Conservation (phyloP, 1,139 yeast species). For the Blastobotrys illinoisensis region DNA sequence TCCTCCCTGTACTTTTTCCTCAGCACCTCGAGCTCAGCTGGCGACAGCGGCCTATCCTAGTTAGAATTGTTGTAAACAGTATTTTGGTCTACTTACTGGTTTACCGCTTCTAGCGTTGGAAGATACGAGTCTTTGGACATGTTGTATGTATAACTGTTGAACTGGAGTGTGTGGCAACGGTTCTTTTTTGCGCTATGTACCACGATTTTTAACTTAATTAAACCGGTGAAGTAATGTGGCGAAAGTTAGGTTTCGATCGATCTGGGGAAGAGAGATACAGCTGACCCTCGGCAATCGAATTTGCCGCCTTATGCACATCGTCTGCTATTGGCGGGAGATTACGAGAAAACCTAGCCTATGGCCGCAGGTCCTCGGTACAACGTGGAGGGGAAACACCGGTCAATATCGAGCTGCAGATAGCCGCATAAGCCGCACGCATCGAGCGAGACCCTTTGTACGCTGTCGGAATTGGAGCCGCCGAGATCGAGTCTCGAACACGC, state of each 20-base stretch:
- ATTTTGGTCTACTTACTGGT: not conserved
- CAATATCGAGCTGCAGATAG: not conserved
- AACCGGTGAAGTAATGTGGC: not conserved
- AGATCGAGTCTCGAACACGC: not conserved
- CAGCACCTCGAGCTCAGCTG: conserved; percentile 68
- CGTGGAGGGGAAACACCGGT: too few relatives aligned
- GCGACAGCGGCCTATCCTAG: conserved; percentile 52
- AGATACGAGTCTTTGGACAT: not conserved
- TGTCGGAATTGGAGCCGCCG: not conserved
- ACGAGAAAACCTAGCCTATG: too few relatives aligned
- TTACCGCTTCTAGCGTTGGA: not conserved
- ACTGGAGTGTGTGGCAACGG: not conserved
- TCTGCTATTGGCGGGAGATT: too few relatives aligned
- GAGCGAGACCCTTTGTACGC: not conserved
- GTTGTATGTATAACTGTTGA: not conserved
- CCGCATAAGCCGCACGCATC: not conserved
- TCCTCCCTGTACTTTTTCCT: conserved; percentile 77
- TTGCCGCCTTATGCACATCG: too few relatives aligned
- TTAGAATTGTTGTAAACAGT: not conserved
- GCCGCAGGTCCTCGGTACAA: too few relatives aligned
- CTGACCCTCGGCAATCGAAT: too few relatives aligned
- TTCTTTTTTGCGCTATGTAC: not conserved
- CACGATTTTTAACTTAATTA: not conserved
- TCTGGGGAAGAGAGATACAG: not conserved
- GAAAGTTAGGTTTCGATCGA: not conserved